These are phyloP conservation scores for Balakata baccata DNA, from an alignment of 345 rosid species.

Conservation along the genomic window DNA sequence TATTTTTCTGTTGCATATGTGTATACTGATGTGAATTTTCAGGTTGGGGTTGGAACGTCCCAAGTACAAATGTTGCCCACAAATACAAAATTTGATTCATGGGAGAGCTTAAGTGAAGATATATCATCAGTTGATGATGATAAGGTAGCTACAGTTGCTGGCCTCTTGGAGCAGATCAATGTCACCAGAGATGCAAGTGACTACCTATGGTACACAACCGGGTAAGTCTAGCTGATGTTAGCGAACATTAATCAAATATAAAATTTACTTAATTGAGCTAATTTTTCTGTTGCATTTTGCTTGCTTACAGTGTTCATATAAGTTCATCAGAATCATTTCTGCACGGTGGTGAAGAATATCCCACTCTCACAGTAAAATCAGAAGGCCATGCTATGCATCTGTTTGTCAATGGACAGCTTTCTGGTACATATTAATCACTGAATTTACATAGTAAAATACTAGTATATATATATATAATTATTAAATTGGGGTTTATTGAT, in stretches of 20 bases:
- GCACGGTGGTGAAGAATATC: constrained; percentile 32
- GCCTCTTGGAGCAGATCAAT: constrained; percentile 31
- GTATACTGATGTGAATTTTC: not conserved
- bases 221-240: constrained; percentile 7
- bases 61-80: constrained; percentile 26
- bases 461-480: too few relatives aligned
- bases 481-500: too few relatives aligned
- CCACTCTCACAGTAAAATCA: constrained; percentile 30
- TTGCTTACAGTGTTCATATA: constrained; percentile 40
- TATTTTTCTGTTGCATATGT: too few relatives aligned
- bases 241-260: too few relatives aligned
- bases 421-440: constrained; percentile 11
- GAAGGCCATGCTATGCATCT: constrained; percentile 31
- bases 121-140: constrained; percentile 25
- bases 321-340: constrained; percentile 51
- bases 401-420: constrained; percentile 28
- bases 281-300: not conserved
- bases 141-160: constrained; percentile 18
- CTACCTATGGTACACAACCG: constrained; percentile 32
- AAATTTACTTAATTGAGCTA: not conserved
- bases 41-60: constrained; percentile 26
- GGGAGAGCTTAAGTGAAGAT: constrained; percentile 29
- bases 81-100: constrained; percentile 9
- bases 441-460: too few relatives aligned
- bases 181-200: constrained; percentile 31